Percentiles rank a stretch among this genome's conserved stretches.
phyloP scores from a whole-genome alignment of 352 stramenopile species.

The Phytophthora melonis region DNA sequence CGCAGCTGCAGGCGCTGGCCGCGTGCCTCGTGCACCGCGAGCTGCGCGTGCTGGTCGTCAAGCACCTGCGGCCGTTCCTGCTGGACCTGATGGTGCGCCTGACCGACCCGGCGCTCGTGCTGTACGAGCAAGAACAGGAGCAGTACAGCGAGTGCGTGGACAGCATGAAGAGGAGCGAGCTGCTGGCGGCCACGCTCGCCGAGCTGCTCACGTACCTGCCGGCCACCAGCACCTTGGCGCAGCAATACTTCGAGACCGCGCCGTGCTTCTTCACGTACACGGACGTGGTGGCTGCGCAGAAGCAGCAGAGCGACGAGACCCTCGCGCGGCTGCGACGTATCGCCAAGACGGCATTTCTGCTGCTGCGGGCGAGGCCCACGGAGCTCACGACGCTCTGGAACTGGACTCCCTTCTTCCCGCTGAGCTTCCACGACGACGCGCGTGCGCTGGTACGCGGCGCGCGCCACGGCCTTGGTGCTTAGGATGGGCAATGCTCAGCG shows the following conservation, averaged over 20 bases:
- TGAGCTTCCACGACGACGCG: conserved; percentile 77
- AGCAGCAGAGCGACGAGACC: conserved; percentile 43
- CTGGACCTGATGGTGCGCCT: conserved; percentile 78
- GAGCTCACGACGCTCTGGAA: conserved; percentile 78
- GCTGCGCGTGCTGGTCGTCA: conserved; percentile 56
- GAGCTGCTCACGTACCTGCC: conserved; percentile 66
- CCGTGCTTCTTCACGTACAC: conserved; percentile 85
- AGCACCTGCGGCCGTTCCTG: conserved; percentile 74
- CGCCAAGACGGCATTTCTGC: conserved; percentile 62
- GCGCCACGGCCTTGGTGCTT: conserved; percentile 66
- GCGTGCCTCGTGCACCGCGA: conserved; percentile 60
- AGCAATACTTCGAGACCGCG: conserved; percentile 70
- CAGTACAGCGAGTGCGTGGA: conserved; percentile 50
- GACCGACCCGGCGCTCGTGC: conserved; percentile 51
- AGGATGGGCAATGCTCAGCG: conserved; percentile 76
- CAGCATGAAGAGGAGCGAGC: conserved; percentile 60
- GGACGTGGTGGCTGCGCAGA: conserved; percentile 54
- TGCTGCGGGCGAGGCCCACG: conserved; percentile 62
- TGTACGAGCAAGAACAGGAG: conserved; percentile 47
- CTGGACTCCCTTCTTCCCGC: conserved; percentile 82
- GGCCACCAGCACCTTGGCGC: conserved; percentile 60
- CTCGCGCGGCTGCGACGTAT: conserved; percentile 60
- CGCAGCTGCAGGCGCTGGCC: conserved; percentile 64
- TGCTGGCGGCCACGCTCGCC: conserved; percentile 59
- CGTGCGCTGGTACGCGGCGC: conserved; percentile 73